Percentiles rank a stretch among this genome's conserved stretches.
Conservation (phyloP, 2,329 filamentous ascomycete species). For the Cytospora chrysosperma region DNA sequence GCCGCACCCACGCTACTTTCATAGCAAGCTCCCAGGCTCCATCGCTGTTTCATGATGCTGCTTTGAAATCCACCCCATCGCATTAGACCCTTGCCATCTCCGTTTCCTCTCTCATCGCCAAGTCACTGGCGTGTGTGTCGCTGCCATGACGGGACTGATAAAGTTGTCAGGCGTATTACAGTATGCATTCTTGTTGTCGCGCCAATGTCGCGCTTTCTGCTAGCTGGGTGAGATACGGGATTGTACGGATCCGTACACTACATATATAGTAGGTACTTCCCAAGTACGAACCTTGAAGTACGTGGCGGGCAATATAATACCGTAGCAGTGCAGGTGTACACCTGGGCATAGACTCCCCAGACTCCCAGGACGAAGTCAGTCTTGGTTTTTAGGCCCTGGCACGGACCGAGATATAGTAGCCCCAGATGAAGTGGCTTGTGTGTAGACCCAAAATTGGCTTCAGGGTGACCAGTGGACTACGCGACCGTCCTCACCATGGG, state of each 20-base stretch:
- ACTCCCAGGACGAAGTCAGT: no score
- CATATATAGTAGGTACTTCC: no score
- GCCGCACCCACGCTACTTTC: conserved; percentile 21
- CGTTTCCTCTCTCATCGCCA: conserved; percentile 12
- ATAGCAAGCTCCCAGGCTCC: conserved; percentile 23
- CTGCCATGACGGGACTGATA: not conserved
- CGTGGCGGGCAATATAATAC: not conserved
- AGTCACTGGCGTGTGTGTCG: conserved; percentile 9
- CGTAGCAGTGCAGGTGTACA: no score
- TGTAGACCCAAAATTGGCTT: conserved; percentile 15
- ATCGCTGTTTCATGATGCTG: conserved; percentile 26
- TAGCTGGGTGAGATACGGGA: not conserved
- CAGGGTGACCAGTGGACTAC: conserved; percentile 22
- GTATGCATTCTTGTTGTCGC: not conserved
- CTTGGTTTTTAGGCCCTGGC: conserved; percentile 5
- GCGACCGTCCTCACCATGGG: conserved; percentile 15
- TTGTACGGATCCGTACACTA: no score
- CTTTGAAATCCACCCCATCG: conserved; percentile 1
- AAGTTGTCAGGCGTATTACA: not conserved
- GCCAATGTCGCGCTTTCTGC: not conserved
- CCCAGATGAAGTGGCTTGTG: conserved; percentile 2
- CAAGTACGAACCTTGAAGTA: no score
- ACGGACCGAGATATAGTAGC: conserved; percentile 14
- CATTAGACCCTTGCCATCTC: conserved; percentile 19
- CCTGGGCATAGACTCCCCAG: no score